Conservation (phyloP, 2,329 filamentous ascomycete species). For the Trichothecium sympodiale region DNA sequence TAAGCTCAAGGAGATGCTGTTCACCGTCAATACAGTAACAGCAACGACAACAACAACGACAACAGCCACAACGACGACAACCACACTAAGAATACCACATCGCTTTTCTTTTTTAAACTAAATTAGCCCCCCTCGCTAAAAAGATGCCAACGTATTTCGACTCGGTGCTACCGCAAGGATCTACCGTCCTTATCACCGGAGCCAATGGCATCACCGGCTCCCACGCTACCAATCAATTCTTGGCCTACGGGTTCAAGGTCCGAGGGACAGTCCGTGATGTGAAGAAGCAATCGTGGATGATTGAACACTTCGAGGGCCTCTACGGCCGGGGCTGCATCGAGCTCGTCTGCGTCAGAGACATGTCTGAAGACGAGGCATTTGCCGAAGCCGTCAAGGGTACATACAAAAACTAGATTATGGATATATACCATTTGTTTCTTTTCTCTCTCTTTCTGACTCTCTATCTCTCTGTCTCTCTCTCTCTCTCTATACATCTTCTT, state of each 20-base stretch:
- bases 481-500: too few relatives aligned
- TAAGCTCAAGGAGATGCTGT: too few relatives aligned
- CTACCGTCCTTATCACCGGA: conserved; percentile 20
- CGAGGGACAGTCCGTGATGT: conserved; percentile 20
- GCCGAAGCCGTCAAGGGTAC: conserved; percentile 16
- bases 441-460: too few relatives aligned
- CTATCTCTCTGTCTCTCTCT: too few relatives aligned
- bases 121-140: too few relatives aligned
- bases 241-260: conserved; percentile 19
- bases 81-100: too few relatives aligned
- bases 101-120: too few relatives aligned
- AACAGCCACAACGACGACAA: too few relatives aligned
- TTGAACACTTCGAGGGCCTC: conserved; percentile 16
- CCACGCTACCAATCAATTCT: conserved; percentile 18
- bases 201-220: conserved; percentile 22
- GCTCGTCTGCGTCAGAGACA: conserved; percentile 20
- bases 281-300: conserved; percentile 13
- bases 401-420: background rate
- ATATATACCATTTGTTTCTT: too few relatives aligned
- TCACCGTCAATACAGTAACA: too few relatives aligned
- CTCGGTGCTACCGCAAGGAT: conserved; percentile 18
- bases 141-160: too few relatives aligned
- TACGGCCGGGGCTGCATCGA: conserved; percentile 23
- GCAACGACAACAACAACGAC: too few relatives aligned
- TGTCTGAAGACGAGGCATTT: conserved; percentile 14